Evolutionary conservation across 495 filamentous ascomycete species (phyloP), one percentile per base, ranked within the genome.

Genomic region (Alectoria sarmentosa): DNA sequence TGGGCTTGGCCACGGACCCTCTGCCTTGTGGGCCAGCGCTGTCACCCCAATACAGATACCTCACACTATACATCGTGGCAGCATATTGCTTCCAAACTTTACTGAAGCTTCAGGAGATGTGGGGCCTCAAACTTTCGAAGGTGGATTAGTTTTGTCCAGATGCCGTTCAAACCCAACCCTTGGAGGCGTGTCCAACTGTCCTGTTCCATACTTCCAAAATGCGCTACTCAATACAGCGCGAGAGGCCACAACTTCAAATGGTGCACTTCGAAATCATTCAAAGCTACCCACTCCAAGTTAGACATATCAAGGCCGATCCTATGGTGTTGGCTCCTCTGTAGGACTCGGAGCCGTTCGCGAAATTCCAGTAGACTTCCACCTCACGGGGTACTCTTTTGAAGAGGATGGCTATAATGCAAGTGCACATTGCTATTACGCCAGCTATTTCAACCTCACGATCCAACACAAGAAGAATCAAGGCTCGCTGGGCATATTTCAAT

Each of bases 291-390:
- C 52, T 6, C 21, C 60, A 5, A 49, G 38, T 6, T 62, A 13
- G 42, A 28, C 37, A 49, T 62, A 46, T 17, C 11, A 26, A 2
- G 60, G 60, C 44, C 60, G 60, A 38, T 62, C 60, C 10, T 62
- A 38, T 11, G 60, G 60, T 21, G 32, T 37, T 14, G 60, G 60
- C 21, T 49, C 60, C 30, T 52, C 60, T 8, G 60, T 61, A 10
- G 59, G 41, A 13, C 37, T n/a, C n/a, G n/a, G n/a, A n/a, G n/a
- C n/a, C n/a, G n/a, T n/a, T n/a, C n/a, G n/a, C n/a, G n/a, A n/a
- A n/a, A n/a, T n/a, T n/a, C n/a, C n/a, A n/a, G n/a, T n/a, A n/a
- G n/a, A n/a, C n/a, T n/a, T n/a, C n/a, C n/a, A n/a, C n/a, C n/a
- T n/a, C n/a, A n/a, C n/a, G n/a, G n/a, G n/a, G n/a, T n/a, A n/a